Evolutionary conservation across 2,329 filamentous ascomycete genomes (phyloP).

Genomic region (Aspergillus sp.): DNA sequence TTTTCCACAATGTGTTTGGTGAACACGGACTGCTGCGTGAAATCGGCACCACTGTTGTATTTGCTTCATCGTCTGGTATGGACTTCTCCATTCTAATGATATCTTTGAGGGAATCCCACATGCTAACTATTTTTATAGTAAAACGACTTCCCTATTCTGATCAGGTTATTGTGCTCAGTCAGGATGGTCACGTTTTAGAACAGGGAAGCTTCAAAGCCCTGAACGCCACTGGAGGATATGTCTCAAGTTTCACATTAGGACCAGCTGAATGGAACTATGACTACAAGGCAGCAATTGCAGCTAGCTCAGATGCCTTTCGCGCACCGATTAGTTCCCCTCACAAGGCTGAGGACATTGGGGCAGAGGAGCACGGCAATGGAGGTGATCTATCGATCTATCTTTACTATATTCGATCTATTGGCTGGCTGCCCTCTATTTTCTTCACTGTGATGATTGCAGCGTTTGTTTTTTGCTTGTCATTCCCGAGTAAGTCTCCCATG

Average conservation of each 20-base stretch:
- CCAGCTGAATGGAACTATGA: slow-evolving; percentile 23
- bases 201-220: slow-evolving; percentile 37
- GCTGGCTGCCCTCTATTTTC: slow-evolving; percentile 27
- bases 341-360: slow-evolving; percentile 15
- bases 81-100: background rate
- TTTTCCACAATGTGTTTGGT: slow-evolving; percentile 46
- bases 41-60: slow-evolving; percentile 34
- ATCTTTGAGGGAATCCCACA: background rate
- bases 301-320: slow-evolving; percentile 8
- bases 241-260: slow-evolving; percentile 34
- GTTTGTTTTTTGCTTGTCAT: slow-evolving; percentile 38
- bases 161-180: slow-evolving; percentile 36
- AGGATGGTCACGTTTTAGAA: slow-evolving; percentile 35
- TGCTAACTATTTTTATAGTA: slow-evolving; percentile 12
- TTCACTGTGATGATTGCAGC: slow-evolving; percentile 34
- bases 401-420: slow-evolving; percentile 36
- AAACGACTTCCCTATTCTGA: slow-evolving; percentile 40
- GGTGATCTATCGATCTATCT: slow-evolving; percentile 42
- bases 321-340: slow-evolving; percentile 2
- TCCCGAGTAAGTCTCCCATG: slow-evolving; percentile 26
- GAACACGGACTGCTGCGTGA: slow-evolving; percentile 41
- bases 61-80: slow-evolving; percentile 34
- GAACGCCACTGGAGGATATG: slow-evolving; percentile 33
- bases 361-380: slow-evolving; percentile 24
- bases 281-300: slow-evolving; percentile 12